Evolutionary conservation across 805 yeast species (phyloP).

Genomic region (Suhomyces emberorum): DNA sequence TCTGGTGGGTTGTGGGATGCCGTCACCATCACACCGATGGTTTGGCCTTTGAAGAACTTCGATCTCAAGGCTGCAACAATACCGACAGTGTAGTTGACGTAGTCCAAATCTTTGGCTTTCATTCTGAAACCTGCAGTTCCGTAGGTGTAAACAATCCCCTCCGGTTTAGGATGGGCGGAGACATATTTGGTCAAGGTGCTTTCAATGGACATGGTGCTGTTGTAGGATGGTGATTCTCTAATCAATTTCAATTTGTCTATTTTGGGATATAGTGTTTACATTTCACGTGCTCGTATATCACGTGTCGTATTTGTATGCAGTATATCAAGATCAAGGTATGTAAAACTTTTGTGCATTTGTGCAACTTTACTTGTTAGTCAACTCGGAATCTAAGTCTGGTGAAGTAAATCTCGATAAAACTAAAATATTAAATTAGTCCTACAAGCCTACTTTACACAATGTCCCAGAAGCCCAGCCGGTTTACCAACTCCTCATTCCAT

Average conservation of each 20-base stretch:
- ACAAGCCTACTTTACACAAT: no score
- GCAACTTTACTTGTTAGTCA: no score
- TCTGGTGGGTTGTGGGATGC: slow-evolving; percentile 93
- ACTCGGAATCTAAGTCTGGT: no score
- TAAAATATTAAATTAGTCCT: no score
- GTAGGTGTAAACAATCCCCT: slow-evolving; percentile 47
- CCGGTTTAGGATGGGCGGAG: slow-evolving; percentile 44
- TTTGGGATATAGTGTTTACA: no score
- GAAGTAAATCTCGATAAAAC: no score
- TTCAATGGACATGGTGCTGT: slow-evolving; percentile 9
- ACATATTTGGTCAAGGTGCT: slow-evolving; percentile 1
- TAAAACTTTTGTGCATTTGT: no score
- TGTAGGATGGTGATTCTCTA: background rate
- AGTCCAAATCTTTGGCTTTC: slow-evolving; percentile 64
- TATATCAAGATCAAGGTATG: no score
- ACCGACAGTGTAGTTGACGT: slow-evolving; percentile 74
- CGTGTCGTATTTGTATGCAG: no score
- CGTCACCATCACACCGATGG: slow-evolving; percentile 94
- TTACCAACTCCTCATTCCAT: slow-evolving; percentile 30
- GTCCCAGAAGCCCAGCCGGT: no score
- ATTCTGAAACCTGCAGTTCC: slow-evolving; percentile 99
- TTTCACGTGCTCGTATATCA: no score
- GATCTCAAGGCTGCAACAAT: slow-evolving; percentile 81
- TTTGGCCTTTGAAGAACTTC: slow-evolving; percentile 58
- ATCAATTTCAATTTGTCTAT: no score